These are phyloP conservation scores for Ustilago vetiveriae DNA, from an alignment of 1,284 basidiomycete genomes.

Conservation along the genomic window DNA sequence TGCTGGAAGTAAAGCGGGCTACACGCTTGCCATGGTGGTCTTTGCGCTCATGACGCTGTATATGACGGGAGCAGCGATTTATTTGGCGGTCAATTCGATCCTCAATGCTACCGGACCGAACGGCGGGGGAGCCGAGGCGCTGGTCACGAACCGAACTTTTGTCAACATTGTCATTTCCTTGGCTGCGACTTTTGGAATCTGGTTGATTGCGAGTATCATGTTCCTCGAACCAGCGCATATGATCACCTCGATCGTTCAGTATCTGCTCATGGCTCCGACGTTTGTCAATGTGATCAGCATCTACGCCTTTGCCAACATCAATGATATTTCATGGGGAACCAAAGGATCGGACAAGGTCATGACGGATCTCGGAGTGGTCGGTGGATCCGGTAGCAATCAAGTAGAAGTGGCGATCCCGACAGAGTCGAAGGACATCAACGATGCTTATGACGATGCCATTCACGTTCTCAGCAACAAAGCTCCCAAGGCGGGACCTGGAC, in stretches of 20 bases:
- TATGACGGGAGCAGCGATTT: conserved; percentile 63
- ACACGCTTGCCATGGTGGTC: conserved; percentile 61
- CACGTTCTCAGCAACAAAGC: conserved; percentile 59
- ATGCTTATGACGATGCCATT: conserved; percentile 65
- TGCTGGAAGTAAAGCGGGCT: conserved; percentile 59
- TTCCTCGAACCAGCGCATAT: conserved; percentile 66
- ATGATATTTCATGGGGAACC: conserved; percentile 65
- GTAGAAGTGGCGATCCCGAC: conserved; percentile 64
- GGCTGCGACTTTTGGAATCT: conserved; percentile 63
- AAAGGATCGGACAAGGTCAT: conserved; percentile 62
- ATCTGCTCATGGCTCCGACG: conserved; percentile 61
- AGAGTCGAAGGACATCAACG: conserved; percentile 62
- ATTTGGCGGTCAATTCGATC: conserved; percentile 56
- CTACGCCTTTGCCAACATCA: conserved; percentile 66
- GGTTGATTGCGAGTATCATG: conserved; percentile 60
- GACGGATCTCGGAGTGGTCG: conserved; percentile 62
- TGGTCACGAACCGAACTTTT: conserved; percentile 56
- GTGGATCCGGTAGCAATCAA: conserved; percentile 35
- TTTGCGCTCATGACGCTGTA: conserved; percentile 63
- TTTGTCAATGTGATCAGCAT: conserved; percentile 66
- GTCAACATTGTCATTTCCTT: conserved; percentile 65
- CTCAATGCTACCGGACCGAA: conserved; percentile 31
- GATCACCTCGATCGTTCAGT: conserved; percentile 64
- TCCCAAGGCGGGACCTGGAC: conserved; percentile 20
- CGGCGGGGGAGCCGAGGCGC: conserved; percentile 27